Evolutionary conservation across 768 basidiomycete genomes (phyloP).

Genomic region (Sutorius australiensis): DNA sequence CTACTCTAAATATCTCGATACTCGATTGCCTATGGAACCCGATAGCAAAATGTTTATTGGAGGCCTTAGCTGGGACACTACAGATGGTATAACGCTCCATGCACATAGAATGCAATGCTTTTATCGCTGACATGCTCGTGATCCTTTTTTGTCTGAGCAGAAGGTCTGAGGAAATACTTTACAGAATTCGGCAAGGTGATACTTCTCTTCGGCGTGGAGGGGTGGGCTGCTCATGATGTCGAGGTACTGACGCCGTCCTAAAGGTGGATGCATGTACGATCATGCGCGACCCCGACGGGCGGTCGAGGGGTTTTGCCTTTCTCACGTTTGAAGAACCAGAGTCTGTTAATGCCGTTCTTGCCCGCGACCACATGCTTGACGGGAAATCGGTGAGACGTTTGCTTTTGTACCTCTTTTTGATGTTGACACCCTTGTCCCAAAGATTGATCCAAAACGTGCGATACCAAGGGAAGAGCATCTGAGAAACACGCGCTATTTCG

Average conservation of each 20-base stretch:
- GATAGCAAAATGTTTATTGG: slow-evolving; percentile 89
- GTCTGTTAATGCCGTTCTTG: slow-evolving; percentile 61
- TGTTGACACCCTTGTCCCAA: not conserved
- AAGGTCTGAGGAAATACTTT: slow-evolving; percentile 68
- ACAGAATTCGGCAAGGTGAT: slow-evolving; percentile 72
- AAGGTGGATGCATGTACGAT: slow-evolving; percentile 80
- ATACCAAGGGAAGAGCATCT: slow-evolving; percentile 81
- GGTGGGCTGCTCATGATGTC: not conserved
- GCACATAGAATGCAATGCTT: slow-evolving; percentile 21
- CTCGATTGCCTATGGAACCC: slow-evolving; percentile 30
- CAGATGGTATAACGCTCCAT: slow-evolving; percentile 63
- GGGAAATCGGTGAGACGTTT: slow-evolving; percentile 62
- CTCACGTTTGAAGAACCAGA: slow-evolving; percentile 72
- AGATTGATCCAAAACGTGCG: slow-evolving; percentile 89
- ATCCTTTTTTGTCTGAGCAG: slow-evolving; percentile 35
- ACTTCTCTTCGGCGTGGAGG: slow-evolving; percentile 6
- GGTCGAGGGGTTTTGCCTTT: slow-evolving; percentile 83
- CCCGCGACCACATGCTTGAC: slow-evolving; percentile 66
- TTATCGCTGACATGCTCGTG: slow-evolving; percentile 26
- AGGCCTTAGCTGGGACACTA: slow-evolving; percentile 88
- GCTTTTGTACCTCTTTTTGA: not conserved
- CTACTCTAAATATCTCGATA: slow-evolving; percentile 29
- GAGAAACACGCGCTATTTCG: slow-evolving; percentile 74
- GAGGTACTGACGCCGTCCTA: slow-evolving; percentile 13
- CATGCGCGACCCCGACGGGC: slow-evolving; percentile 74